phyloP scores from a whole-genome alignment of 768 basidiomycete species.

The Fomitopsis serialis region DNA sequence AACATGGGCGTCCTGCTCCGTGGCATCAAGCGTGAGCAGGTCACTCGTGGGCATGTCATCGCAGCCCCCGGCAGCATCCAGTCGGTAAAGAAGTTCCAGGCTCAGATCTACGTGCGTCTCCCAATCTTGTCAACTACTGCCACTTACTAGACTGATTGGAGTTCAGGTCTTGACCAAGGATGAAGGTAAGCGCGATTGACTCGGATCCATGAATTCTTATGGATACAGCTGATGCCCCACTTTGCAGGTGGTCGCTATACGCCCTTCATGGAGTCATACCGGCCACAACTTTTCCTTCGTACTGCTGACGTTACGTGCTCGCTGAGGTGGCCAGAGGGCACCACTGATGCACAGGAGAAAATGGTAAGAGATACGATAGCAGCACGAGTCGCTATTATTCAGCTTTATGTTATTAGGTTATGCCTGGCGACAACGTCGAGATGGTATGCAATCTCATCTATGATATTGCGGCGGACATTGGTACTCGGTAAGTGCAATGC shows the following conservation, averaged over 20 bases:
- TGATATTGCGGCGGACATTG: constrained; percentile 86
- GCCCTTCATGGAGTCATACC: constrained; percentile 91
- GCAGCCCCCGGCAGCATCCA: constrained; percentile 87
- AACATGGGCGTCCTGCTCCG: constrained; percentile 98
- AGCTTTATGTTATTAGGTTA: constrained; percentile 46
- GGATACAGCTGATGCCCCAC: constrained; percentile 1
- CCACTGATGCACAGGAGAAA: constrained; percentile 75
- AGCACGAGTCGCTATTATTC: constrained; percentile 3
- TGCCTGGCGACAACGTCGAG: constrained; percentile 98
- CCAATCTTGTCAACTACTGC: background rate
- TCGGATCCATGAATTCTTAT: background rate
- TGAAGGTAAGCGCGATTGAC: too few species aligned
- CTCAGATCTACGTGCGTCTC: constrained; percentile 75
- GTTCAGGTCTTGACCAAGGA: constrained; percentile 78
- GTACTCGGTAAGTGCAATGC: constrained; percentile 51
- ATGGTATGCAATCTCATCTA: constrained; percentile 78
- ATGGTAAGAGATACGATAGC: constrained; percentile 50
- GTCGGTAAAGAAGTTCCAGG: constrained; percentile 90
- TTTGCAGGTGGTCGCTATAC: constrained; percentile 68
- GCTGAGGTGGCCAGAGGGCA: constrained; percentile 83
- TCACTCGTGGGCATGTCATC: constrained; percentile 90
- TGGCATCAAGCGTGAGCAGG: constrained; percentile 95
- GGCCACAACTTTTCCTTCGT: constrained; percentile 92
- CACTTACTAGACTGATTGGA: background rate
- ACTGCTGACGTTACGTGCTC: constrained; percentile 90